Conservation (phyloP, 768 basidiomycete species). For the Leccinum rimulosum region DNA sequence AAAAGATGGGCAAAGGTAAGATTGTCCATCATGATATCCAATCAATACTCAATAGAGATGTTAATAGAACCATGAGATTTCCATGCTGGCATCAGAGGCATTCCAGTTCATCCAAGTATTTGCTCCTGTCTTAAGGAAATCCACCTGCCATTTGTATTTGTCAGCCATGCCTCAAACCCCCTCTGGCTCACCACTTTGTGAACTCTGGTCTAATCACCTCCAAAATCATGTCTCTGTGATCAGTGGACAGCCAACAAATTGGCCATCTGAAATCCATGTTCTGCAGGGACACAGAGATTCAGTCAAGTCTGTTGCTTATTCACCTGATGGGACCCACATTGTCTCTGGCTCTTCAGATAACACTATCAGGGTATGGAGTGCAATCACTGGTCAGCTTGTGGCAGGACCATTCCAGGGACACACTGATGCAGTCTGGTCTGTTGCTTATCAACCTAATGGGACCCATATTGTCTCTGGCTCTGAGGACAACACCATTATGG, state of each 20-base stretch:
- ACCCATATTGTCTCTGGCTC: no score
- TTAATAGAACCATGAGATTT: not conserved
- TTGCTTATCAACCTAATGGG: no score
- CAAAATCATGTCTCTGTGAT: not conserved
- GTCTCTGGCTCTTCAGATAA: no score
- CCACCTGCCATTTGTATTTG: not conserved
- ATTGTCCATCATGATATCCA: not conserved
- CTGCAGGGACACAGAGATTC: no score
- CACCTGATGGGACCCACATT: no score
- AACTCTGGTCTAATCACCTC: not conserved
- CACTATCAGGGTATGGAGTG: no score
- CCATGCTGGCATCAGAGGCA: not conserved
- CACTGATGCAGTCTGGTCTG: no score
- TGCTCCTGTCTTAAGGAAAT: not conserved
- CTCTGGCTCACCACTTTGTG: not conserved
- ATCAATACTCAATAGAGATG: not conserved
- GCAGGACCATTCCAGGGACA: no score
- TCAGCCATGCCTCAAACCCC: not conserved
- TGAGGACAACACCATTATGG: no score
- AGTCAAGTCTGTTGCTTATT: no score
- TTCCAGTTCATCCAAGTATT: not conserved
- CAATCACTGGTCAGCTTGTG: no score
- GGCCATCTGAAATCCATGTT: not conserved
- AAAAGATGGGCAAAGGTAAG: not conserved
- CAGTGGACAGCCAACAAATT: not conserved